Evolutionary conservation across 371 early-diverging fungal species (phyloP), one percentile per base, ranked within the genome.

Genomic region (Haplosporangium sp.): DNA sequence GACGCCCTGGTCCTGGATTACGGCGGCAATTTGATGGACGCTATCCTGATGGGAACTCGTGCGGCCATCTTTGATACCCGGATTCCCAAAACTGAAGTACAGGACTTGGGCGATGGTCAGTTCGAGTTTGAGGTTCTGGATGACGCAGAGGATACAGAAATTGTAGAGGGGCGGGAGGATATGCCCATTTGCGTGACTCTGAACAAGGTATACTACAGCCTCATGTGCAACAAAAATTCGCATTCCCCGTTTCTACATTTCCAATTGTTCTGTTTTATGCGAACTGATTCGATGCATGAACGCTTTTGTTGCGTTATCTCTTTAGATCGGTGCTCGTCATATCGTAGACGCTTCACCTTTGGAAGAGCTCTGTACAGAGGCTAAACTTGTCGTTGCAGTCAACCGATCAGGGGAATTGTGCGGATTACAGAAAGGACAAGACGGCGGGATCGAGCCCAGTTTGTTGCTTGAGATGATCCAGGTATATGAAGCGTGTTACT

Each of bases 1-100:
- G 98, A 97, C 75, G 98, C 93, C 0, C 84, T 97, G 88, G 94
- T 97, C 13, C 86, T 98, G 81, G 96, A 95, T 61, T 93, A 90
- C 64, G 95, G 90, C 40, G 98, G 98, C 12, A 95, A 94, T 67
- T 64, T 97, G 23, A 73, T 94, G 18, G 98, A 98, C 79, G 85
- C 93, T 23, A 86, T 96, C 62, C 87, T 93, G 40, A 86, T 94
- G 83, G 95, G 96, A 13, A 85, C 90, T 1, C 87, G 95, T 23
- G 96, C 94, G 1, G 97, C 98, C 14, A 81, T 98, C 40, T 82
- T 85, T 66, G 93, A 95, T 69, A 94, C 97, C 12, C 86, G 87
- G 67, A 89, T 97, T 55, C 96, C 98, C 13, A 90, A 92, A 58
- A 92, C 93, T 7, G 86, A 90, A 29, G 86, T 94, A 6, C 87